Conservation (phyloP, 352 stramenopile species). For the Globisporangium orthogonon region DNA sequence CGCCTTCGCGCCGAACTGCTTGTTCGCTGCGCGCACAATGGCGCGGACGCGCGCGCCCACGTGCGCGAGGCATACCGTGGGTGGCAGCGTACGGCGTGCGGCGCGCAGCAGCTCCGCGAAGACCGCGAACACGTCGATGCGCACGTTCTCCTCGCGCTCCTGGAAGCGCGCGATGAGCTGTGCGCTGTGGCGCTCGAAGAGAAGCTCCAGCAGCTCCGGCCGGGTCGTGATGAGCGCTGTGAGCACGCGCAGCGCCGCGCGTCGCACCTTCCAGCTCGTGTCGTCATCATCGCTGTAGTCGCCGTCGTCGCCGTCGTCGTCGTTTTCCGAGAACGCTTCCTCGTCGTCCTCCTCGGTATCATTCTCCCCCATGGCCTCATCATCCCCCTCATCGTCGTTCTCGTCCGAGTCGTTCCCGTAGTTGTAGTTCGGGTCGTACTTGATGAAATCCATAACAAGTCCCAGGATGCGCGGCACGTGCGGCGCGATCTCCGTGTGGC, state of each 20-base stretch:
- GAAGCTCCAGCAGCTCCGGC: slow-evolving; percentile 72
- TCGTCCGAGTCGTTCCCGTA: slow-evolving; percentile 92
- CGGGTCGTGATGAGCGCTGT: slow-evolving; percentile 89
- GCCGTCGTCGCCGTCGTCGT: slow-evolving; percentile 58
- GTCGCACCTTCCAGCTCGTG: slow-evolving; percentile 96
- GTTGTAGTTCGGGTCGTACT: slow-evolving; percentile 98
- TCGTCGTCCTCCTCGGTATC: slow-evolving; percentile 85
- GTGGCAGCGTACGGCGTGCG: slow-evolving; percentile 45
- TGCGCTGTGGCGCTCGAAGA: slow-evolving; percentile 83
- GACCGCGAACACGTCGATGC: slow-evolving; percentile 94
- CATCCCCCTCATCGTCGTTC: slow-evolving; percentile 82
- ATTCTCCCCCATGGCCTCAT: slow-evolving; percentile 81
- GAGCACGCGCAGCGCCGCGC: slow-evolving; percentile 89
- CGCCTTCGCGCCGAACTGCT: slow-evolving; percentile 72
- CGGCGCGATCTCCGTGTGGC: slow-evolving; percentile 93
- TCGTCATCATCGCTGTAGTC: slow-evolving; percentile 93
- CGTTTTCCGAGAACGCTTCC: slow-evolving; percentile 33
- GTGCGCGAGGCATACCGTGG: slow-evolving; percentile 38
- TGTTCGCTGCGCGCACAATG: slow-evolving; percentile 71
- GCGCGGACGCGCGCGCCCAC: slow-evolving; percentile 60
- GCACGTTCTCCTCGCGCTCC: slow-evolving; percentile 98
- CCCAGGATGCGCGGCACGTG: slow-evolving; percentile 92
- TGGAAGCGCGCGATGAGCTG: slow-evolving; percentile 88
- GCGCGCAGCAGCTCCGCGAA: slow-evolving; percentile 90
- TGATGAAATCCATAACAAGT: slow-evolving; percentile 91